phyloP scores from a whole-genome alignment of 2,329 filamentous ascomycete genomes.

The Claviceps purpurea region DNA sequence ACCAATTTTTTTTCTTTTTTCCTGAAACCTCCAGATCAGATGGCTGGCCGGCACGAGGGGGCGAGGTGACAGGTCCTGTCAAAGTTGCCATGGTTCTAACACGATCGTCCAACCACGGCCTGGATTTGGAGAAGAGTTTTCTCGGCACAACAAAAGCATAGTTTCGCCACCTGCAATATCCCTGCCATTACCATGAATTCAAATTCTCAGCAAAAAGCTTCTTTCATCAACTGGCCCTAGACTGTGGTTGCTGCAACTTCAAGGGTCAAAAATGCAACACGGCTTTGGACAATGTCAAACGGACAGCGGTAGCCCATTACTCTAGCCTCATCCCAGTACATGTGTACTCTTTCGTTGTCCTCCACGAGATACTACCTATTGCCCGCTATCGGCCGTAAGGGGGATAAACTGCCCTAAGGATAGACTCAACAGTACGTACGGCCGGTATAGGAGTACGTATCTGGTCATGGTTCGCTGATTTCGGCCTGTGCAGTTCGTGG shows the following conservation, averaged over 20 bases:
- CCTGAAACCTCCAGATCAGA: background rate
- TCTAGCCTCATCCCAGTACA: too few relatives aligned
- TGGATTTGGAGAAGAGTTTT: background rate
- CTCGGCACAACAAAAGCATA: background rate
- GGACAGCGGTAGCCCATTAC: background rate
- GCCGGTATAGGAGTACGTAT: background rate
- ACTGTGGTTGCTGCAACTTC: background rate
- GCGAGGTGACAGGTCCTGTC: background rate
- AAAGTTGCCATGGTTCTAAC: background rate
- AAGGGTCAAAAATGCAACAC: slow-evolving; percentile 1
- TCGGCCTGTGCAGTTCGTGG: background rate
- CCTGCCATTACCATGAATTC: background rate
- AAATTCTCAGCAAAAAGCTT: background rate
- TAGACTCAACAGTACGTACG: too few relatives aligned
- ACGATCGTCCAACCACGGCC: background rate
- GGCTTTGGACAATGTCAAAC: background rate
- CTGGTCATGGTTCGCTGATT: background rate
- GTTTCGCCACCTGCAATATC: background rate
- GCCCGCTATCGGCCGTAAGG: too few relatives aligned
- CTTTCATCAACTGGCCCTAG: background rate
- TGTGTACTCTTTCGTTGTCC: too few relatives aligned
- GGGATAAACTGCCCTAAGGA: too few relatives aligned
- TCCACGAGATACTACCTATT: too few relatives aligned
- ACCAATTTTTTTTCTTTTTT: background rate
- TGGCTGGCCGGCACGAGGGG: background rate